Evolutionary conservation across 352 stramenopile species (phyloP).

Genomic region (Globisporangium carolinianum): DNA sequence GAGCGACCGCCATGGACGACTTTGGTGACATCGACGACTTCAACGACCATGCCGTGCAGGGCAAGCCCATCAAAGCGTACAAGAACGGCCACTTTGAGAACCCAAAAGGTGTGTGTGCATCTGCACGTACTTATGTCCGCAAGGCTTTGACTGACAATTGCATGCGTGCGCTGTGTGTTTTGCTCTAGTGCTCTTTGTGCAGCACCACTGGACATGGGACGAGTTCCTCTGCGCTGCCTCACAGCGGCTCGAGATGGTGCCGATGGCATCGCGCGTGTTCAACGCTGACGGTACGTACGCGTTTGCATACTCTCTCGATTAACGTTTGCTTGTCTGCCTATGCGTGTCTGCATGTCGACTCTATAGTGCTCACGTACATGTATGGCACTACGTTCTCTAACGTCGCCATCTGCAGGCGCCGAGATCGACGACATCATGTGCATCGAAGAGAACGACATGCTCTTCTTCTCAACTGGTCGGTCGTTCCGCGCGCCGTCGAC

Average conservation of each 20-base stretch:
- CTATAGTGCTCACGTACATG: background rate
- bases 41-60: constrained; percentile 70
- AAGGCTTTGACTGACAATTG: too few relatives aligned
- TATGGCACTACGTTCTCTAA: too few relatives aligned
- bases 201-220: constrained; percentile 82
- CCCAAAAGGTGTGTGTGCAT: constrained; percentile 35
- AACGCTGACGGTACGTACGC: constrained; percentile 56
- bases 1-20: constrained; percentile 37
- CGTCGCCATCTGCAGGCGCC: constrained; percentile 23
- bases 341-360: too few relatives aligned
- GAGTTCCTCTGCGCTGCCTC: constrained; percentile 81
- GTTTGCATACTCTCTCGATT: background rate
- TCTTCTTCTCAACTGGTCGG: constrained; percentile 80
- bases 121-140: background rate
- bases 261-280: constrained; percentile 76
- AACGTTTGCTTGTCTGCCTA: background rate
- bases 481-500: constrained; percentile 72
- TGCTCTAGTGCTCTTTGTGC: constrained; percentile 58
- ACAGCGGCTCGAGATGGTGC: constrained; percentile 76
- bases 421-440: constrained; percentile 89
- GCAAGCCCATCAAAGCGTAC: constrained; percentile 73
- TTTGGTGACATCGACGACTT: constrained; percentile 80
- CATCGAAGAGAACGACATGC: constrained; percentile 88
- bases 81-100: constrained; percentile 77
- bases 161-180: background rate